Conservation (phyloP, 345 rosid genomes). For the Brassica carinata region DNA sequence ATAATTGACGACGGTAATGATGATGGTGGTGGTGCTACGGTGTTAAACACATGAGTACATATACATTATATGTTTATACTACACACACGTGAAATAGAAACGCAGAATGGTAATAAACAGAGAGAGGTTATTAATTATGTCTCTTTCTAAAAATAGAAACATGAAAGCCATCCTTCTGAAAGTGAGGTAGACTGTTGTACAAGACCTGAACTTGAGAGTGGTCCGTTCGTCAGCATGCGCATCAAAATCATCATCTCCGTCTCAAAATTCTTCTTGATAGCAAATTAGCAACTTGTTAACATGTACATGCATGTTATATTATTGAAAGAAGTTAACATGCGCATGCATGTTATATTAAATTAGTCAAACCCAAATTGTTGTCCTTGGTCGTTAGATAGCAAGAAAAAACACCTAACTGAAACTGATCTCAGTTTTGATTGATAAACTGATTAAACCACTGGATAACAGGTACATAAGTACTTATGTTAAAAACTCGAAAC, state of each 20-base stretch:
- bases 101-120: slow-evolving; percentile 33
- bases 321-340: neutral
- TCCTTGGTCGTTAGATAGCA: neutral
- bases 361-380: neutral
- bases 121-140: slow-evolving; percentile 27
- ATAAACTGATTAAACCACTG: neutral
- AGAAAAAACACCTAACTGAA: neutral
- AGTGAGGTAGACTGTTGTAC: slow-evolving; percentile 39
- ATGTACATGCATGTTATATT: neutral
- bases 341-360: neutral
- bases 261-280: slow-evolving; percentile 6
- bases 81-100: slow-evolving; percentile 12
- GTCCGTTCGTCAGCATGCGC: slow-evolving; percentile 39
- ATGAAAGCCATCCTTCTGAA: slow-evolving; percentile 40
- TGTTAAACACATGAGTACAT: slow-evolving; percentile 14
- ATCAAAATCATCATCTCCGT: slow-evolving; percentile 28
- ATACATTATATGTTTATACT: neutral
- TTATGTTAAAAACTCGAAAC: neutral
- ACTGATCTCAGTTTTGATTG: neutral
- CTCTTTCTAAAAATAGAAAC: slow-evolving; percentile 35
- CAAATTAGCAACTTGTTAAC: slow-evolving; percentile 23
- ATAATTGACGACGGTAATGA: slow-evolving; percentile 32
- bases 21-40: slow-evolving; percentile 22
- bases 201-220: slow-evolving; percentile 26
- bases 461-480: neutral